Evolutionary conservation across 2,329 filamentous ascomycete species (phyloP).

Genomic region (Trichoderma sp.): DNA sequence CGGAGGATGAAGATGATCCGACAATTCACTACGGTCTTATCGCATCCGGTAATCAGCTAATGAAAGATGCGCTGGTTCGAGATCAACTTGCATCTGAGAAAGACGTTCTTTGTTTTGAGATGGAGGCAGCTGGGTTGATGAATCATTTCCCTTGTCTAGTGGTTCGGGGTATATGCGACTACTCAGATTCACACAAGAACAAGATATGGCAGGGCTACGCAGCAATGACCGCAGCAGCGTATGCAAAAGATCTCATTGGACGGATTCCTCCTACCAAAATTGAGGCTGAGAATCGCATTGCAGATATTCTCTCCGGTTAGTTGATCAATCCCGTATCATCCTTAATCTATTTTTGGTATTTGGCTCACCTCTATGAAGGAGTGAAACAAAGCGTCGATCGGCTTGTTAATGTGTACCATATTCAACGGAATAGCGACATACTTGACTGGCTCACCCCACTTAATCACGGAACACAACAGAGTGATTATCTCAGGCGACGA

Average conservation of each 20-base stretch:
- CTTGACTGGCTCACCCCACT: slow-evolving; percentile 26
- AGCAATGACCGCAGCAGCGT: slow-evolving; percentile 32
- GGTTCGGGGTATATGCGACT: slow-evolving; percentile 38
- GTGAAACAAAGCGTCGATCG: neutral
- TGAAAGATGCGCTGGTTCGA: slow-evolving; percentile 25
- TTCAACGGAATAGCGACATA: neutral
- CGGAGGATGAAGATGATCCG: slow-evolving; percentile 8
- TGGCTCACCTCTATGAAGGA: neutral
- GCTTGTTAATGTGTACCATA: neutral
- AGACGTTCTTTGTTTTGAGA: slow-evolving; percentile 28
- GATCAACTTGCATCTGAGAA: slow-evolving; percentile 26
- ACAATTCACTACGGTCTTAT: slow-evolving; percentile 25
- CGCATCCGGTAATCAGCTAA: slow-evolving; percentile 21
- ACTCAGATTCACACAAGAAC: slow-evolving; percentile 36
- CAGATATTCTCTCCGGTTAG: slow-evolving; percentile 3
- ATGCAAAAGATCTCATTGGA: slow-evolving; percentile 27
- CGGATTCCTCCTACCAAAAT: slow-evolving; percentile 21
- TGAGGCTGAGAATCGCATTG: slow-evolving; percentile 14
- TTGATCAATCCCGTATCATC: neutral
- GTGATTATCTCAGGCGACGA: slow-evolving; percentile 32
- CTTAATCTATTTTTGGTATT: neutral
- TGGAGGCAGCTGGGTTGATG: slow-evolving; percentile 34
- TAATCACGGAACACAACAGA: slow-evolving; percentile 40
- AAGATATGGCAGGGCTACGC: slow-evolving; percentile 33
- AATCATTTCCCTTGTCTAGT: slow-evolving; percentile 33